phyloP scores from a whole-genome alignment of 106 monocot genomes.

The Posidonia australis region DNA sequence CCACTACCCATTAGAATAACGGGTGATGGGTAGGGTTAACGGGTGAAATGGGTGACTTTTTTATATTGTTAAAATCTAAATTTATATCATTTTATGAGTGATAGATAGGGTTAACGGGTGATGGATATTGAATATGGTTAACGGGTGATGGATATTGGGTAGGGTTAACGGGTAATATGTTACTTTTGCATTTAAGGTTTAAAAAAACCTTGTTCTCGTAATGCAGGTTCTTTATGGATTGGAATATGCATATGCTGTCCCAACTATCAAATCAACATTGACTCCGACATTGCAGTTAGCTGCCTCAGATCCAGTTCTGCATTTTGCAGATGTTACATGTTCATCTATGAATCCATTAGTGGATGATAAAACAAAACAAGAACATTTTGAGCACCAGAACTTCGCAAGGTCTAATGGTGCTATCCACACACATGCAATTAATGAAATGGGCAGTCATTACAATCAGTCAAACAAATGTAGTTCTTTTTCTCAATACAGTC shows the following conservation, averaged over 20 bases:
- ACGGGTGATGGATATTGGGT: too few relatives aligned
- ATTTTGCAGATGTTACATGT: slow-evolving; percentile 55
- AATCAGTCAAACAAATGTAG: slow-evolving; percentile 10
- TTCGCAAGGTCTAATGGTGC: not conserved
- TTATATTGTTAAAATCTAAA: too few relatives aligned
- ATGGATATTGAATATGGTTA: too few relatives aligned
- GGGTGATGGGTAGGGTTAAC: too few relatives aligned
- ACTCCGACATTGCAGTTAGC: not conserved
- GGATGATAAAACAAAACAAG: slow-evolving; percentile 15
- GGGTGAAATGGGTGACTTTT: too few relatives aligned
- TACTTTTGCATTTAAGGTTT: not conserved
- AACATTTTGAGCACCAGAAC: slow-evolving; percentile 5
- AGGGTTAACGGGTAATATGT: too few relatives aligned
- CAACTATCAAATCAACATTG: slow-evolving; percentile 34
- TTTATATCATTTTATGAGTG: too few relatives aligned
- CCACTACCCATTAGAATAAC: too few relatives aligned
- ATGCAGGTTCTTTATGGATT: slow-evolving; percentile 86
- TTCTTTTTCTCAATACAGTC: slow-evolving; percentile 14
- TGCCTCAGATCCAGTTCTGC: slow-evolving; percentile 11
- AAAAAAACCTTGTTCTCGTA: not conserved
- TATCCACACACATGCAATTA: slow-evolving; percentile 8
- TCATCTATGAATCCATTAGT: slow-evolving; percentile 43
- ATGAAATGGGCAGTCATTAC: slow-evolving; percentile 6
- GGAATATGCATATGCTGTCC: slow-evolving; percentile 79
- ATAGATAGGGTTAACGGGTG: too few relatives aligned